These are phyloP conservation scores for Aureobasidium sp. DNA, from an alignment of 2,329 filamentous ascomycete species.

Conservation along the genomic window DNA sequence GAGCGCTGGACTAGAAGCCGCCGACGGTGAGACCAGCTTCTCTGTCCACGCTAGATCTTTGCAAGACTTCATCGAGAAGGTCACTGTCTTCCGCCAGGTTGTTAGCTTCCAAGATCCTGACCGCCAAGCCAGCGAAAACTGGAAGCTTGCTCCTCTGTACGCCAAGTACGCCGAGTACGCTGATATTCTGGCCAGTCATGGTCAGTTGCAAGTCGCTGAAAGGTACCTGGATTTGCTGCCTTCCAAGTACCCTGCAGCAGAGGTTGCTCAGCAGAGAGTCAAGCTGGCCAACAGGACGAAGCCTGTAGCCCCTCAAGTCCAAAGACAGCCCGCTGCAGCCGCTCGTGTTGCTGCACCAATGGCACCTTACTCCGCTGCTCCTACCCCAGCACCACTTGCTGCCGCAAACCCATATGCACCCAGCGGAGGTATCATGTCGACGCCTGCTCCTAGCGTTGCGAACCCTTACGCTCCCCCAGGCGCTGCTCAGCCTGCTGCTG, in stretches of 20 bases:
- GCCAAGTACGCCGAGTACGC: slow-evolving; percentile 96
- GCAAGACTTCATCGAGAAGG: slow-evolving; percentile 96
- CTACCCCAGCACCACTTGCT: slow-evolving; percentile 17
- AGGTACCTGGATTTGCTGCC: slow-evolving; percentile 88
- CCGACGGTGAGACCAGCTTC: slow-evolving; percentile 69
- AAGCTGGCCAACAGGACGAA: slow-evolving; percentile 69
- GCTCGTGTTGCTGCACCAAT: slow-evolving; percentile 23
- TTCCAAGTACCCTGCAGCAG: slow-evolving; percentile 72
- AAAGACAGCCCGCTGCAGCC: slow-evolving; percentile 31
- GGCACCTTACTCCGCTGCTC: slow-evolving; percentile 29
- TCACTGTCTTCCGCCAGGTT: slow-evolving; percentile 90
- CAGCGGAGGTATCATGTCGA: slow-evolving; percentile 10
- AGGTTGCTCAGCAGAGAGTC: slow-evolving; percentile 77
- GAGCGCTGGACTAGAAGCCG: slow-evolving; percentile 57
- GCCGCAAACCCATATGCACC: slow-evolving; percentile 31
- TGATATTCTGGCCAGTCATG: slow-evolving; percentile 85
- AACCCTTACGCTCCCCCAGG: slow-evolving; percentile 17
- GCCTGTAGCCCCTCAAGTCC: slow-evolving; percentile 30
- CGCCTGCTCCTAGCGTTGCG: slow-evolving; percentile 21
- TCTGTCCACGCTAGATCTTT: slow-evolving; percentile 83
- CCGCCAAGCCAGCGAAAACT: slow-evolving; percentile 60
- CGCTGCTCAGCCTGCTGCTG: slow-evolving; percentile 32
- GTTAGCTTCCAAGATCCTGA: slow-evolving; percentile 84
- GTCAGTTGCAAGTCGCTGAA: slow-evolving; percentile 76
- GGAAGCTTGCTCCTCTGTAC: slow-evolving; percentile 84